A percentile compares a stretch with the other conserved stretches of the same genome.
Conservation (phyloP, 2,329 filamentous ascomycete species). For the Paradendryphiella salina region DNA sequence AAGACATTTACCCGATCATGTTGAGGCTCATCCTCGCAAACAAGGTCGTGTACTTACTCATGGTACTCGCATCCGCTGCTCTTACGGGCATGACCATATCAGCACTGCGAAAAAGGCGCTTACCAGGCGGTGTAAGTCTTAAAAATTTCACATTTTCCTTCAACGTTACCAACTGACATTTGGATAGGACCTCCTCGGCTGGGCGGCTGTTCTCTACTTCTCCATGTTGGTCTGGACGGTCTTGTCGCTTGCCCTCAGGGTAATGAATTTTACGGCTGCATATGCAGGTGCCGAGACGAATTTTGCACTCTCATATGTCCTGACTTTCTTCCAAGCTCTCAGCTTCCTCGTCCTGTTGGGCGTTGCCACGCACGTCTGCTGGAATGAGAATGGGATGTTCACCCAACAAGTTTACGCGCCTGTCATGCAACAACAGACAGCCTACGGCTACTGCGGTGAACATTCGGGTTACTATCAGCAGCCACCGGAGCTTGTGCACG, state of each 20-base stretch:
- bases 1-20: background rate
- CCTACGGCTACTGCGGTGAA: conserved; percentile 13
- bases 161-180: background rate
- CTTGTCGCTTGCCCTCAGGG: background rate
- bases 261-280: background rate
- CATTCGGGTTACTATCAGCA: conserved; percentile 25
- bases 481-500: conserved; percentile 9
- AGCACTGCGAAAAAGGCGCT: conserved; percentile 19
- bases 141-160: background rate
- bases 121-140: conserved; percentile 25
- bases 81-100: conserved; percentile 20
- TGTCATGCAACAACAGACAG: conserved; percentile 8
- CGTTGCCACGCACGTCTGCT: conserved; percentile 25
- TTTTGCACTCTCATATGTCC: conserved; percentile 18
- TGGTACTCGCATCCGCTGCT: conserved; percentile 18
- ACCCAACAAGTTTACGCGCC: background rate
- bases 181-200: conserved; percentile 23
- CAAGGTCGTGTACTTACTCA: conserved; percentile 24
- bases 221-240: conserved; percentile 26
- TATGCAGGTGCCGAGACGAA: background rate
- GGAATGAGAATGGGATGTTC: conserved; percentile 1
- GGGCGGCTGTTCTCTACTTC: conserved; percentile 21
- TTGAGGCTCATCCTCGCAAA: conserved; percentile 15
- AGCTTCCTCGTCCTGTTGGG: conserved; percentile 26
- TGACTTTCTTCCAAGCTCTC: conserved; percentile 20